Base-by-base conservation (phyloP, 1,284 basidiomycete genomes). In the Ceratorhiza oryzae-sativae region DNA sequence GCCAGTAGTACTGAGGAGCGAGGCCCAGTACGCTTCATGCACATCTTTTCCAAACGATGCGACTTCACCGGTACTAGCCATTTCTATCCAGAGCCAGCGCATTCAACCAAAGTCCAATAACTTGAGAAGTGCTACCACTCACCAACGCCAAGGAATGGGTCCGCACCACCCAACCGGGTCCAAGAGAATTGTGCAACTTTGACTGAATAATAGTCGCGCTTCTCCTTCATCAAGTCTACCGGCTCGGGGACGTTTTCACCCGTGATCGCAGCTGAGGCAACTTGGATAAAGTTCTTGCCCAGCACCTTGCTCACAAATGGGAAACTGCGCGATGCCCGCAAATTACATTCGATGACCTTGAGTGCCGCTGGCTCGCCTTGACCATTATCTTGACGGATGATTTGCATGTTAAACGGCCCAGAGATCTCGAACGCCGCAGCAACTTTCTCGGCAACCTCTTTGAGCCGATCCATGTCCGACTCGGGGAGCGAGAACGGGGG, bases 131-230 rank as follows among this genome's bases (percentile, higher is more conserved):
- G 48, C 48, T 12, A 46, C n/a, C n/a, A 86, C 90, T 80, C 75
- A 93, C 92, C 92, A 74, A 97, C 95, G 74, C 95, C 95, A 71
- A 98, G 85, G 90, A 97, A 97, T 36, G 97, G 97, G 83, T 98
- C 97, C 18, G 97, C 96, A 74, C 95, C 95, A 48, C 86, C 90
- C 53, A 99, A 81, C 75, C 97, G 91, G 58, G 96, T 98, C 96
- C 96, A 99, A 9, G 94, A 97, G 86, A 99, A 99, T 79, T 97
- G 97, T 4, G 97, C 91, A 62, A 98, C 96, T 84, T 99, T 99
- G 86, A 99, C 94, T 15, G 95, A 92, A 20, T 92, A 93, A 80
- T 99, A 98, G 81, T 97, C 92, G 48, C 95, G 86, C 81, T 92
- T 87, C 80, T 94, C 84, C 46, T 89, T 86, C 97, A 99, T 99